phyloP scores from a whole-genome alignment of 148 eudicot genomes.

The Persicaria maculosa region DNA sequence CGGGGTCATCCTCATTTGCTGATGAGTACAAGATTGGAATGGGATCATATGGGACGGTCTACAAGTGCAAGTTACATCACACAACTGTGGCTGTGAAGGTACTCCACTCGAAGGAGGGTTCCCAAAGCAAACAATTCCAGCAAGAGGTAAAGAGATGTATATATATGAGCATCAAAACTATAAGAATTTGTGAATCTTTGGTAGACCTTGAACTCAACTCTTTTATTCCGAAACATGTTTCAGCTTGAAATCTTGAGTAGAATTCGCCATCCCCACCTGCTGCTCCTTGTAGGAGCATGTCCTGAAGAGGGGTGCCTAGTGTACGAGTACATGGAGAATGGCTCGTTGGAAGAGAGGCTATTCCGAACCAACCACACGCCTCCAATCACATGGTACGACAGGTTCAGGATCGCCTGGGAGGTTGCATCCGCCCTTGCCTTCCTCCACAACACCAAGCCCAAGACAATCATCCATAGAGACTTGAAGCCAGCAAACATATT shows the following conservation, averaged over 20 bases:
- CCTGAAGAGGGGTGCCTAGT: slow-evolving; percentile 66
- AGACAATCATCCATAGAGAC: slow-evolving; percentile 68
- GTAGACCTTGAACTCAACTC: neutral
- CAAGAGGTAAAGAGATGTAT: slow-evolving; percentile 56
- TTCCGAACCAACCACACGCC: slow-evolving; percentile 44
- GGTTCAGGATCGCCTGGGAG: slow-evolving; percentile 82
- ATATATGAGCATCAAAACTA: neutral
- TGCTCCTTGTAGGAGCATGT: slow-evolving; percentile 79
- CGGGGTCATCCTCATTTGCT: slow-evolving; percentile 58
- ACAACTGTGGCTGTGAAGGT: slow-evolving; percentile 80
- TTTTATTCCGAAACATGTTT: slow-evolving; percentile 5
- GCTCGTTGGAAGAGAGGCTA: slow-evolving; percentile 66
- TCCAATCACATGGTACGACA: slow-evolving; percentile 66
- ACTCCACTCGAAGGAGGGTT: slow-evolving; percentile 54
- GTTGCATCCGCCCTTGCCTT: slow-evolving; percentile 82
- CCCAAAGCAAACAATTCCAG: slow-evolving; percentile 51
- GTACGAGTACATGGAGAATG: slow-evolving; percentile 90
- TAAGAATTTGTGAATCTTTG: neutral
- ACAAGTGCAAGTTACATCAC: slow-evolving; percentile 75
- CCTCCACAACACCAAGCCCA: slow-evolving; percentile 71
- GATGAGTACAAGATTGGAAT: slow-evolving; percentile 58
- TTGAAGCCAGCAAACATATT: slow-evolving; percentile 84
- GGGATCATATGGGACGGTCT: slow-evolving; percentile 81
- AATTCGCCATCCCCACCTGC: slow-evolving; percentile 76
- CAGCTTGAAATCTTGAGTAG: slow-evolving; percentile 75